Base-by-base conservation (phyloP, 768 basidiomycete species). In the Russula sp. region DNA sequence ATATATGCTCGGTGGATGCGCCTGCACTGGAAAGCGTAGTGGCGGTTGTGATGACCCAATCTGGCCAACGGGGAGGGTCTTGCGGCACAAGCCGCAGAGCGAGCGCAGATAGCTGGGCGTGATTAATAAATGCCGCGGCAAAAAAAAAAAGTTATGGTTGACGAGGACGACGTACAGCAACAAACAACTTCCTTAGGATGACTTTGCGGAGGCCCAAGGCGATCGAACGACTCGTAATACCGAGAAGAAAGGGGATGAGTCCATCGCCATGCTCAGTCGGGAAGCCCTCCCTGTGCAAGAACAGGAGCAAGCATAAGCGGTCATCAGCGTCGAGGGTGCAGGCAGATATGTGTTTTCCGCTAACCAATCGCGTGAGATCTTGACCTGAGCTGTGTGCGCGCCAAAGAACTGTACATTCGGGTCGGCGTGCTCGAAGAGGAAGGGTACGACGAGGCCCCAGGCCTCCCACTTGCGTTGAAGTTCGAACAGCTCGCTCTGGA, bases 341-440 rank as follows among this genome's bases (percentile, higher is more conserved):
- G 14, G 7, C 32, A 20, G 52, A 16, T 27, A 20, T 52, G n/a
- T 31, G n/a, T 40, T 10, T 34, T 20, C 13, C 39, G 14, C 65
- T n/a, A 72, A 94, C 94, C 94, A 96, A 73, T 96, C 94, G 66
- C 94, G 78, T 14, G 89, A 85, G 66, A 96, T 92, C 81, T 98
- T 98, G 65, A 95, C 90, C 71, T 95, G 92, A 2, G 88, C 84
- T 0, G 92, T 97, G 69, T 97, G 94, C 5, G 94, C 94, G 2
- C 94, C 93, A 70, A 93, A 96, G 80, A 96, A 98, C 72, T 94
- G 89, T 10, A 96, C 91, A 70, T 92, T 92, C 57, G 80, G 80
- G 73, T 95, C 88, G 34, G 78, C 75, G 69, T 88, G 79, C 14
- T 85, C 79, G 31, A 63, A 63, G 32, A 94, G 75, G 66, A 94